Percentiles rank a stretch among this genome's conserved stretches.
Evolutionary conservation across 106 monocot genomes (phyloP).

Genomic region (Cymbidium sinense): DNA sequence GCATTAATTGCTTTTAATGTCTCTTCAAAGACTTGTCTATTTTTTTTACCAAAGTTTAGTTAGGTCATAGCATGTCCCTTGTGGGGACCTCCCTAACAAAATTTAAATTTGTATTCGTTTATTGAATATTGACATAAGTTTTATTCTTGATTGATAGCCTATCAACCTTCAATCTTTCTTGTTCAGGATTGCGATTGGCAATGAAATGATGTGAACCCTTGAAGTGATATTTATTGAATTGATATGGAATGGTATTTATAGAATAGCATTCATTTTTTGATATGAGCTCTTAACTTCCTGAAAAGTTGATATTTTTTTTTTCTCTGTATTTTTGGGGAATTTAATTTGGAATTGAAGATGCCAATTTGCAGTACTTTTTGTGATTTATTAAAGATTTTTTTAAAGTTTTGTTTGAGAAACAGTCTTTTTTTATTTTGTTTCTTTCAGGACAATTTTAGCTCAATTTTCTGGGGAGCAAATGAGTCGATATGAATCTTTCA

Average conservation of each 20-base stretch:
- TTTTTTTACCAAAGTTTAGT: no score
- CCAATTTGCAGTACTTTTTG: background rate
- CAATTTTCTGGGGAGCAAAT: slow-evolving; percentile 87
- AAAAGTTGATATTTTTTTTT: background rate
- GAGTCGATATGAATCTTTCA: slow-evolving; percentile 95
- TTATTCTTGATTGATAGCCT: background rate
- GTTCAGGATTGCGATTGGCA: background rate
- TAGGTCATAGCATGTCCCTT: no score
- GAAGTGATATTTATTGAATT: background rate
- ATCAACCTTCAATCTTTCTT: background rate
- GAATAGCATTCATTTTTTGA: background rate
- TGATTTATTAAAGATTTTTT: background rate
- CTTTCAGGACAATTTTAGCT: slow-evolving; percentile 62
- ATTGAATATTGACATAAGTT: background rate
- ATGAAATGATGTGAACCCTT: background rate
- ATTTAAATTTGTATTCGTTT: background rate
- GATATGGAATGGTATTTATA: background rate
- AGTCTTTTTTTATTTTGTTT: background rate
- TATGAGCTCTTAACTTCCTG: no score
- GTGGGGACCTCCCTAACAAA: no score
- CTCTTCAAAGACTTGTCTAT: no score
- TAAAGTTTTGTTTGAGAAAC: slow-evolving; percentile 1
- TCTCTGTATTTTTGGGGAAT: background rate
- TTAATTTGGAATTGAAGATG: background rate
- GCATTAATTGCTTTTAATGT: no score